Percentiles rank a stretch among this genome's conserved stretches.
Conservation (phyloP, 73 alveolate species). For the Paramecium octaurelia region DNA sequence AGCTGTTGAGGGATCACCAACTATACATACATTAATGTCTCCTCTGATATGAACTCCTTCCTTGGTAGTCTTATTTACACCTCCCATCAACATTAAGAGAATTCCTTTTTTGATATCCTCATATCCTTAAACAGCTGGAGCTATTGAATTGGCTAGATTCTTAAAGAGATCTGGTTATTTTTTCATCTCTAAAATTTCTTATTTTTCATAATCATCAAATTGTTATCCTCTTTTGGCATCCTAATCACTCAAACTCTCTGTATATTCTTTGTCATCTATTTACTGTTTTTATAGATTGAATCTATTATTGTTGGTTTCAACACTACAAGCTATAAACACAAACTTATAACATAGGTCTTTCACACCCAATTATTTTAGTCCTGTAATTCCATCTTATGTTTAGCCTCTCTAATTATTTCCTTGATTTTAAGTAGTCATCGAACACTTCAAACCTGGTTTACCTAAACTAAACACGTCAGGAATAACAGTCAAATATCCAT, state of each 20-base stretch:
- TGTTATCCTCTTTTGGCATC: constrained; percentile 57
- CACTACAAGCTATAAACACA: constrained; percentile 93
- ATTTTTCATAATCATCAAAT: constrained; percentile 80
- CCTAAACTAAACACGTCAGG: constrained; percentile 95
- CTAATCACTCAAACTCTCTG: constrained; percentile 68
- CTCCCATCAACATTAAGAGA: constrained; percentile 95
- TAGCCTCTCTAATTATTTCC: constrained; percentile 80
- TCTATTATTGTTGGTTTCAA: constrained; percentile 70
- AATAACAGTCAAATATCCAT: constrained; percentile 87
- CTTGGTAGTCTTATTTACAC: constrained; percentile 90
- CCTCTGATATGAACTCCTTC: constrained; percentile 99
- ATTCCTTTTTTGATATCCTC: constrained; percentile 98
- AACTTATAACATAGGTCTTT: constrained; percentile 95
- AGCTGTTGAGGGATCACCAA: constrained; percentile 99
- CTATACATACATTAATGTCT: constrained; percentile 96
- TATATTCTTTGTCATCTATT: constrained; percentile 61
- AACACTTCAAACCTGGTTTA: constrained; percentile 94
- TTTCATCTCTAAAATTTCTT: constrained; percentile 80
- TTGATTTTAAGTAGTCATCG: constrained; percentile 63
- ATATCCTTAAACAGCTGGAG: constrained; percentile 98
- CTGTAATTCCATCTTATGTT: constrained; percentile 91
- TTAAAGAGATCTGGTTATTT: constrained; percentile 77
- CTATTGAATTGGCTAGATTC: constrained; percentile 90
- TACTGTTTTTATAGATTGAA: constrained; percentile 66
- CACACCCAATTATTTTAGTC: constrained; percentile 94